Base-by-base conservation (phyloP, 1,284 basidiomycete species). In the Coniferiporia weirii region DNA sequence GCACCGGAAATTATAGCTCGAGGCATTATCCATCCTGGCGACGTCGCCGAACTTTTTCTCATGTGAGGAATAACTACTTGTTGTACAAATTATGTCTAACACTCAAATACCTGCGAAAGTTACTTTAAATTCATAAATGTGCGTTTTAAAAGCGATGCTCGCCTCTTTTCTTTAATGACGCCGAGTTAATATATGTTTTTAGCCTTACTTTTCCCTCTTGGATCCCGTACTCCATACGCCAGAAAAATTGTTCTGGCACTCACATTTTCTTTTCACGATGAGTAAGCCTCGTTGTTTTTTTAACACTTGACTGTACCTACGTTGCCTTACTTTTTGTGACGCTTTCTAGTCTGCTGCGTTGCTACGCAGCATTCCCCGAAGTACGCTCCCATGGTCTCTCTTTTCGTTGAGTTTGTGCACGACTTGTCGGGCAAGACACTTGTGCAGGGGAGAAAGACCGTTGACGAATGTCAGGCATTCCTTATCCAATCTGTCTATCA, bases 381-480 rank as follows among this genome's bases (percentile, higher is more conserved):
- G 43, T 54, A 58, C 38, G 40, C 56, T 7, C 38, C 35, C 1
- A 61, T 58, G 46, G 35, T 36, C 20, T 52, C 60, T 12, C 35
- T 56, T 8, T 55, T 79, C 1, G 79, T 79, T 71, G 76, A 79
- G 45, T 80, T 83, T 61, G 81, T 81, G 3, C 71, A 75, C 53
- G 76, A 80, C 63, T 75, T 76, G 40, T 81, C 81, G 15, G 78
- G 77, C 12, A 73, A 76, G 58, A 76, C 79, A 5, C 70, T 84
- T 15, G 72, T 80, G 4, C 76, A 80, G 56, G 78, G 77, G 50
- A 69, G 72, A 60, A 77, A 79, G 68, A 71, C 69, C 48, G 72
- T 84, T 45, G 82, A 84, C 61, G 75, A 79, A 50, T 83, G 81
- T 61, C 83, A 85, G 63, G 82, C 82, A 12, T 83, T 75, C 59